phyloP scores from a whole-genome alignment of 345 rosid species.

The Carallia brachiata region DNA sequence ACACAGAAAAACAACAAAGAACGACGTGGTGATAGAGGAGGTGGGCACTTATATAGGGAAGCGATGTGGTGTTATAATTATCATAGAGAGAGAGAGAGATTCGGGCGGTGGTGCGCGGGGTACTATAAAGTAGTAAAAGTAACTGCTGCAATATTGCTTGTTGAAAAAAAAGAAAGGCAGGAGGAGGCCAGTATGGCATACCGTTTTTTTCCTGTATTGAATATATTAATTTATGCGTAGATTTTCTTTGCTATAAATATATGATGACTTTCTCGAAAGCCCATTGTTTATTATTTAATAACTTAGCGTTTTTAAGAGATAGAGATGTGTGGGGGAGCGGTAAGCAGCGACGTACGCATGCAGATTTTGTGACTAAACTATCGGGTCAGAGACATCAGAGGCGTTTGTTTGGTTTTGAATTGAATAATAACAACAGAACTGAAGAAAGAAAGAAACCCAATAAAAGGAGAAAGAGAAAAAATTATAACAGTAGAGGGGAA shows the following conservation, averaged over 20 bases:
- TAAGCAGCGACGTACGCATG: constrained; percentile 77
- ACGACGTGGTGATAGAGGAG: not conserved
- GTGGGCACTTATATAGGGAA: constrained; percentile 19
- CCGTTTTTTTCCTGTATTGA: too few relatives aligned
- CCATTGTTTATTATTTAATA: not conserved
- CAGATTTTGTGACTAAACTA: constrained; percentile 86
- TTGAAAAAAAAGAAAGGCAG: too few relatives aligned
- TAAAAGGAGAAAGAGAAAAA: not conserved
- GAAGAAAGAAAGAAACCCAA: not conserved
- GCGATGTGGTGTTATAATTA: constrained; percentile 11
- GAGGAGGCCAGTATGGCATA: too few relatives aligned
- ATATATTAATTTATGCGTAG: too few relatives aligned
- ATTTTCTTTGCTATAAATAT: not conserved
- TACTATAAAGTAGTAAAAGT: not conserved
- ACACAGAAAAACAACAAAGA: not conserved
- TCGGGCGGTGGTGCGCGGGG: too few relatives aligned
- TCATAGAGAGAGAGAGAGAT: not conserved
- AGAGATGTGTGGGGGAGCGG: constrained; percentile 23
- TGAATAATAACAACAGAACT: not conserved
- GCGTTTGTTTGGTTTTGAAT: constrained; percentile 34
- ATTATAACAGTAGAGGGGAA: not conserved
- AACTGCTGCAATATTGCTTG: constrained; percentile 21
- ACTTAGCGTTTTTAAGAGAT: not conserved
- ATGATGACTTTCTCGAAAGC: not conserved
- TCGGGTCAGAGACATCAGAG: constrained; percentile 79